These are phyloP conservation scores for Karstenula rhodostoma DNA, from an alignment of 2,329 filamentous ascomycete species.

Conservation along the genomic window DNA sequence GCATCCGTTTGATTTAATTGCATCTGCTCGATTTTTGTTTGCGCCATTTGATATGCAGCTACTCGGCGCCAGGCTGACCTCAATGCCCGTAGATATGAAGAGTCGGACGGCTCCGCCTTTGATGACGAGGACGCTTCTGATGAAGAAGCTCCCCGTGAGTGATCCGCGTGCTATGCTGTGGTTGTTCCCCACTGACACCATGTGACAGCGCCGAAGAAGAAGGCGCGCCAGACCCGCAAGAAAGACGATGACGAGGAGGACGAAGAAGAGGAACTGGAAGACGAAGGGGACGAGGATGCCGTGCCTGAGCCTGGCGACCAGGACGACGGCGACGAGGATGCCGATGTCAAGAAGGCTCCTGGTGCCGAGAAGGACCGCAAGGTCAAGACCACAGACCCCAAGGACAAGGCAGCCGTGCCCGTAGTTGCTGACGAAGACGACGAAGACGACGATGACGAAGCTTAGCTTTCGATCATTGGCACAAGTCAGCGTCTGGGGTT, in stretches of 20 bases:
- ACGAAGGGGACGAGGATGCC: slow-evolving; percentile 34
- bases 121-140: slow-evolving; percentile 47
- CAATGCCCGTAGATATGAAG: slow-evolving; percentile 41
- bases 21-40: slow-evolving; percentile 5
- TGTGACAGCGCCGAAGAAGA: slow-evolving; percentile 45
- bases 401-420: slow-evolving; percentile 39
- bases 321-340: slow-evolving; percentile 34
- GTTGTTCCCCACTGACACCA: slow-evolving; percentile 8
- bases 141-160: slow-evolving; percentile 47
- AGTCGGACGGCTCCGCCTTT: slow-evolving; percentile 48
- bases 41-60: neutral
- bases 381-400: slow-evolving; percentile 35
- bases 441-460: slow-evolving; percentile 26
- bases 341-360: slow-evolving; percentile 47
- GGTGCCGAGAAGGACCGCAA: slow-evolving; percentile 45
- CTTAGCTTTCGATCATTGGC: neutral
- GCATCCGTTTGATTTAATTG: slow-evolving; percentile 8
- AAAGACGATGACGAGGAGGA: slow-evolving; percentile 41
- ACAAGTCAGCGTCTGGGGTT: neutral
- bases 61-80: slow-evolving; percentile 29
- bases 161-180: neutral
- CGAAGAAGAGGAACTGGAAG: slow-evolving; percentile 43
- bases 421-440: slow-evolving; percentile 45
- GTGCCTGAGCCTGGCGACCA: slow-evolving; percentile 33
- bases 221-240: slow-evolving; percentile 42